phyloP scores from a whole-genome alignment of 2,329 filamentous ascomycete genomes.

The Dactylellina cionopaga region DNA sequence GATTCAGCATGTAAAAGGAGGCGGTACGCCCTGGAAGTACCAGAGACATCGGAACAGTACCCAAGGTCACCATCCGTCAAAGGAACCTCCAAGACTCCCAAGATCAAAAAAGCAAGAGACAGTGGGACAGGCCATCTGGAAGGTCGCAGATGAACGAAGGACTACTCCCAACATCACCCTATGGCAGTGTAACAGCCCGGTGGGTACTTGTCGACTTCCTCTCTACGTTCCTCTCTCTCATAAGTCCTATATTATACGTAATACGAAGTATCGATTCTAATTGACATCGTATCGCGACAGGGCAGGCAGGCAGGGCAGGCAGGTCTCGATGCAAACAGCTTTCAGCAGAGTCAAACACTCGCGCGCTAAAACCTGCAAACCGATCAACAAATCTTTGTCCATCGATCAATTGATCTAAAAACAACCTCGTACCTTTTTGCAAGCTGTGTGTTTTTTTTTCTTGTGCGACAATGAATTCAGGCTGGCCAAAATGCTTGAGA shows the following conservation, averaged over 20 bases:
- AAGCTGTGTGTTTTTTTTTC: background rate
- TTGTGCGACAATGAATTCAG: constrained; percentile 21
- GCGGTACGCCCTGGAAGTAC: background rate
- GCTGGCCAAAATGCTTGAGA: background rate
- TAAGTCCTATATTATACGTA: no score
- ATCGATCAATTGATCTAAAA: background rate
- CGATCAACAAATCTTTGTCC: no score
- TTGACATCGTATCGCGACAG: no score
- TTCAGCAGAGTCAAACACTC: constrained; percentile 11
- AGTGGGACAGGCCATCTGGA: constrained; percentile 10
- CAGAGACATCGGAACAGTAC: constrained; percentile 1
- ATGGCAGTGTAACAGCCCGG: constrained; percentile 15
- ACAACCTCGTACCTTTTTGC: background rate
- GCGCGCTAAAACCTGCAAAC: constrained; percentile 23
- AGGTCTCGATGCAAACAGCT: no score
- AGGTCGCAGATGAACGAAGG: constrained; percentile 32
- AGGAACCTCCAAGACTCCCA: constrained; percentile 18
- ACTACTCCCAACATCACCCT: constrained; percentile 19
- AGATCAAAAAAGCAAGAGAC: constrained; percentile 17
- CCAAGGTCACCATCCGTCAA: background rate
- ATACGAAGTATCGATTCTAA: no score
- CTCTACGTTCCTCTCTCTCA: background rate
- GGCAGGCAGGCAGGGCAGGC: no score
- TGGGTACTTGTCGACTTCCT: constrained; percentile 8
- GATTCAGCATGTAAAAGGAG: constrained; percentile 5